Conservation (phyloP, 2,329 filamentous ascomycete species). For the Fusarium equiseti region DNA sequence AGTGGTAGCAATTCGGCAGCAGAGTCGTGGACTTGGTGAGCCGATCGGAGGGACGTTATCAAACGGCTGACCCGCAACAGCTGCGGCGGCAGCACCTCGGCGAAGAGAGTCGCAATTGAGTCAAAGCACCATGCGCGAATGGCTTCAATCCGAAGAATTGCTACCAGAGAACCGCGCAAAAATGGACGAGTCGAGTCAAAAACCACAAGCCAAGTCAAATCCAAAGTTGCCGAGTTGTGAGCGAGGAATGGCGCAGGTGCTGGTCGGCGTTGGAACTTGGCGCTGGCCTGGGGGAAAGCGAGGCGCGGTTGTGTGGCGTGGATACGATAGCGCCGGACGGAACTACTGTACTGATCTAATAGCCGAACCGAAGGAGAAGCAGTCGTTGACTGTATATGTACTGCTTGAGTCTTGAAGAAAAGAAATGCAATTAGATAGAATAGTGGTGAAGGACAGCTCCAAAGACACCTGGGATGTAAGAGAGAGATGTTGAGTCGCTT, state of each 20-base stretch:
- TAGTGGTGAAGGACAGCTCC: background rate
- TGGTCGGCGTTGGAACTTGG: slow-evolving; percentile 23
- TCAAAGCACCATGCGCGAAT: slow-evolving; percentile 45
- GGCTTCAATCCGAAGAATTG: slow-evolving; percentile 16
- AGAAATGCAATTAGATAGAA: slow-evolving; percentile 1
- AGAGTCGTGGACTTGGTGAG: slow-evolving; percentile 37
- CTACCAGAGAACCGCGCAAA: slow-evolving; percentile 17
- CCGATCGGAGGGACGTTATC: slow-evolving; percentile 39
- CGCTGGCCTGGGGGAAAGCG: slow-evolving; percentile 29
- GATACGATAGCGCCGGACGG: slow-evolving; percentile 41
- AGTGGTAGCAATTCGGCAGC: slow-evolving; percentile 23
- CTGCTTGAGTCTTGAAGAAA: slow-evolving; percentile 6
- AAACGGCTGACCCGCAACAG: slow-evolving; percentile 50
- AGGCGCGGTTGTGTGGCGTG: slow-evolving; percentile 45
- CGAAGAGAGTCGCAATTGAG: slow-evolving; percentile 45
- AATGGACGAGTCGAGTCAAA: slow-evolving; percentile 1
- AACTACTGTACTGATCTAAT: slow-evolving; percentile 38
- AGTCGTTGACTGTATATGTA: background rate
- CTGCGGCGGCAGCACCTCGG: slow-evolving; percentile 53
- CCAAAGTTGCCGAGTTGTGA: slow-evolving; percentile 35
- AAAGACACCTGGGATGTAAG: slow-evolving; percentile 4
- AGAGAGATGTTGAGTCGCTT: slow-evolving; percentile 13
- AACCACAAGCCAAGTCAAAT: slow-evolving; percentile 19
- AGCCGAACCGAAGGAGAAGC: slow-evolving; percentile 21
- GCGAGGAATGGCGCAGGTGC: slow-evolving; percentile 30